Evolutionary conservation across 2,329 filamentous ascomycete genomes (phyloP), one percentile per base, ranked within the genome.

Genomic region (Bipolaris victoriae): DNA sequence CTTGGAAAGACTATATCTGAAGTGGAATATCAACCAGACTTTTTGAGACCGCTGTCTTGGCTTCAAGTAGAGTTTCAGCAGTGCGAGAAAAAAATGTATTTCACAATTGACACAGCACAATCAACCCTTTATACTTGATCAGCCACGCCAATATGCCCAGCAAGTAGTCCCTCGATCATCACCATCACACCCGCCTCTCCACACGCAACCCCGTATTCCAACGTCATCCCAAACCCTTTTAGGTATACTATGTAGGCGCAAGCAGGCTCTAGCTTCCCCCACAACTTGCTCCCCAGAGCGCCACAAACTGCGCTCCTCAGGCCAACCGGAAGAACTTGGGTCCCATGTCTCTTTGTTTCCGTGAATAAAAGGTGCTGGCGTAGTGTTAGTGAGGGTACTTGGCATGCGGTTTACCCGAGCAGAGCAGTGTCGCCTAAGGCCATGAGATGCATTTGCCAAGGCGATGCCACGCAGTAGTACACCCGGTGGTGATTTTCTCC

Each of bases 361-460:
- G 53, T 61, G 60, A 63, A 63, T 63, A 36, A 52, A 35, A 29
- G 2, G 31, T 24, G 31, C 52, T 64, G 58, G 62, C 55, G n/a
- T 33, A 26, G 3, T 31, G 20, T 43, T 22, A 5, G 29, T 31
- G 4, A 29, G 26, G 3, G 31, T 15, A 37, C 59, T 64, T 64
- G 57, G 61, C 61, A 13, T 39, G 52, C 29, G 20, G 18, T 49
- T 50, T 53, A 57, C 39, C 39, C 36, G 51, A 31, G 10, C 10
- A 5, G 2, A 31, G 4, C 29, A 46, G 39, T 37, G 37, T 50
- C 41, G 29, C 52, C 36, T 22, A 26, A 47, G 33, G 37, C 29
- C 24, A 55, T 36, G 35, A 24, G 37, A 16, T 46, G 41, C 40
- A 36, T 35, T 35, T 47, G 60, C 60, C 60, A 63, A 63, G 62